These are phyloP conservation scores for Ganoderma resinaceum DNA, from an alignment of 1,284 basidiomycete genomes.

Conservation along the genomic window DNA sequence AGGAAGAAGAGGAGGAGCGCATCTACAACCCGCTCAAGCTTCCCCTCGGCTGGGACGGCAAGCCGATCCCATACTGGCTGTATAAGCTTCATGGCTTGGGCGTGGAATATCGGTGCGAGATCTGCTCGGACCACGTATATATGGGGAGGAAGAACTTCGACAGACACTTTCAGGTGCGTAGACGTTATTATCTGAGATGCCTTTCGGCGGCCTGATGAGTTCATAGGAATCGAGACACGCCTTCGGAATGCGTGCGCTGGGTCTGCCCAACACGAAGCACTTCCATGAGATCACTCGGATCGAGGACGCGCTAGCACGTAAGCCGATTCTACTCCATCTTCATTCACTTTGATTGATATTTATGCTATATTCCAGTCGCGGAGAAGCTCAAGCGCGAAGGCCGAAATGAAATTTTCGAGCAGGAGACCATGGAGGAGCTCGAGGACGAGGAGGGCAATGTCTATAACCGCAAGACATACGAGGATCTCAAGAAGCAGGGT, in stretches of 20 bases:
- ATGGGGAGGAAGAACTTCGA: slow-evolving; percentile 98
- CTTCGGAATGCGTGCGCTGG: slow-evolving; percentile 97
- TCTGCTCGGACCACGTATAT: slow-evolving; percentile 95
- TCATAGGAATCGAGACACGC: slow-evolving; percentile 91
- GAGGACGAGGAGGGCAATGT: slow-evolving; percentile 98
- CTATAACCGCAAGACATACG: slow-evolving; percentile 90
- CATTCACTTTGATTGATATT: neutral
- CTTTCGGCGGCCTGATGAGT: neutral
- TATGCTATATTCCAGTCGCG: slow-evolving; percentile 68
- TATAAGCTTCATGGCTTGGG: slow-evolving; percentile 98
- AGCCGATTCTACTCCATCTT: slow-evolving; percentile 43
- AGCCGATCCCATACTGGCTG: slow-evolving; percentile 98
- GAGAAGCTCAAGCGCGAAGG: slow-evolving; percentile 97
- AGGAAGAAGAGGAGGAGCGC: slow-evolving; percentile 93
- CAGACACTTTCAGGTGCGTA: slow-evolving; percentile 81
- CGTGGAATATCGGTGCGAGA: slow-evolving; percentile 97
- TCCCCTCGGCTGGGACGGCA: slow-evolving; percentile 97
- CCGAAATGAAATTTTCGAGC: slow-evolving; percentile 87
- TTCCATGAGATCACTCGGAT: slow-evolving; percentile 99
- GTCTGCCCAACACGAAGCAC: slow-evolving; percentile 97
- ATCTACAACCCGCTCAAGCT: slow-evolving; percentile 99
- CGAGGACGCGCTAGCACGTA: slow-evolving; percentile 92
- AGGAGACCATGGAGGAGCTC: slow-evolving; percentile 95
- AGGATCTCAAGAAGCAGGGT: slow-evolving; percentile 92
- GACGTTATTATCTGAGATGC: slow-evolving; percentile 15